Base-by-base conservation (phyloP, 2,329 filamentous ascomycete species). In the Fusarium buharicum region DNA sequence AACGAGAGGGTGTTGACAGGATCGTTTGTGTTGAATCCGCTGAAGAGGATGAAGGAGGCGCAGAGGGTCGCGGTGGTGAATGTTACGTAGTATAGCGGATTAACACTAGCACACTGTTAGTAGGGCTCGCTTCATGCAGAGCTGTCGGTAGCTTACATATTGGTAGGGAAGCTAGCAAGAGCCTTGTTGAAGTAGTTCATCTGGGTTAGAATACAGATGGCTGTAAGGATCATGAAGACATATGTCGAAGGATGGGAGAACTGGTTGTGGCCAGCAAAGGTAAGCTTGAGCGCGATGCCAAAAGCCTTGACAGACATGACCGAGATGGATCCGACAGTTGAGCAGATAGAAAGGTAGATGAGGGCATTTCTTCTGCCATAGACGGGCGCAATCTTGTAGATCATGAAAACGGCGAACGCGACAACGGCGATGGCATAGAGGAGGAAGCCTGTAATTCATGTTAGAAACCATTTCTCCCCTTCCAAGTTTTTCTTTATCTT, bases 101-200 rank as follows among this genome's bases (percentile, higher is more conserved):
- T 97, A 52, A 97, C 93, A 73, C 93, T 96, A 69, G 13, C 4
- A 31, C 20, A n/a, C 11, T 14, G 27, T 59, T 33, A 61, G 59
- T 18, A 50, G 31, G 30, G 43, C 27, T 36, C 12, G 14, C 16
- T 11, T 24, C 7, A 12, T 12, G 7, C 4, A 22, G 10, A 16
- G 18, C 7, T 5, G 9, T 20, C 12, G 13, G 9, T 11, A 20
- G 81, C 91, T 75, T 84, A 97, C 93, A 99, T 96, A 70, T 96
- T 97, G 28, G 95, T 97, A 27, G 92, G 94, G 78, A 98, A 99
- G 72, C 96, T 93, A 76, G 92, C 96, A 58, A 99, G 81, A 8
- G 95, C 95, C 78, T 99, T 99, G 83, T 99, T 99, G 79, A 99
- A 97, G 78, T 99, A 99, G 78, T 99, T 99, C 95, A 99, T 98